A percentile compares a stretch with the other conserved stretches of the same genome.
Conservation (phyloP, 345 rosid species). For the Tarenaya hassleriana region DNA sequence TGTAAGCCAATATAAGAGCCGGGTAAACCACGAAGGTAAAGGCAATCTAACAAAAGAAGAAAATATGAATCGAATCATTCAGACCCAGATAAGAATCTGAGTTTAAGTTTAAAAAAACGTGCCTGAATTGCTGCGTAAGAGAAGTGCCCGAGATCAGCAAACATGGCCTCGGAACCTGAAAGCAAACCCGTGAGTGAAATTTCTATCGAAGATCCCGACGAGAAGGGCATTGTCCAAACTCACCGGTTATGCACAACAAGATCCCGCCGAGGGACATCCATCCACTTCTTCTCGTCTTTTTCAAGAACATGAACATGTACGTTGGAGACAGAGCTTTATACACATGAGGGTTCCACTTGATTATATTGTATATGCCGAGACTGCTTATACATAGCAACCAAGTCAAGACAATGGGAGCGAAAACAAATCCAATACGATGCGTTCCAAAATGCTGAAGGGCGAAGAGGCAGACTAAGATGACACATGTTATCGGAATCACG, state of each 20-base stretch:
- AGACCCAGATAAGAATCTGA: neutral
- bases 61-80: neutral
- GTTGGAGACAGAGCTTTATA: constrained; percentile 92
- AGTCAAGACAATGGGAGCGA: constrained; percentile 77
- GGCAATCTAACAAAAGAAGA: constrained; percentile 78
- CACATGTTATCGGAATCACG: constrained; percentile 89
- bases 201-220: neutral
- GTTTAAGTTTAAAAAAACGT: constrained; percentile 6
- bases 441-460: constrained; percentile 99
- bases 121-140: constrained; percentile 89
- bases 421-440: constrained; percentile 81
- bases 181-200: constrained; percentile 6
- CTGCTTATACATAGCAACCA: constrained; percentile 91
- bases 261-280: constrained; percentile 99
- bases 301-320: constrained; percentile 96
- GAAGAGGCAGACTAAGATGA: constrained; percentile 89
- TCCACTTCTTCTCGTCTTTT: constrained; percentile 83
- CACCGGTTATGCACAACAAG: constrained; percentile 94
- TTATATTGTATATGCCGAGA: constrained; percentile 83
- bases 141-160: constrained; percentile 99
- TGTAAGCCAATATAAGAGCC: constrained; percentile 93
- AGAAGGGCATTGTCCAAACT: constrained; percentile 3
- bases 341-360: constrained; percentile 77
- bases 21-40: constrained; percentile 96
- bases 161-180: constrained; percentile 99